These are phyloP conservation scores for Cryptosporidium felis DNA, from an alignment of 169 alveolate genomes.

Conservation along the genomic window DNA sequence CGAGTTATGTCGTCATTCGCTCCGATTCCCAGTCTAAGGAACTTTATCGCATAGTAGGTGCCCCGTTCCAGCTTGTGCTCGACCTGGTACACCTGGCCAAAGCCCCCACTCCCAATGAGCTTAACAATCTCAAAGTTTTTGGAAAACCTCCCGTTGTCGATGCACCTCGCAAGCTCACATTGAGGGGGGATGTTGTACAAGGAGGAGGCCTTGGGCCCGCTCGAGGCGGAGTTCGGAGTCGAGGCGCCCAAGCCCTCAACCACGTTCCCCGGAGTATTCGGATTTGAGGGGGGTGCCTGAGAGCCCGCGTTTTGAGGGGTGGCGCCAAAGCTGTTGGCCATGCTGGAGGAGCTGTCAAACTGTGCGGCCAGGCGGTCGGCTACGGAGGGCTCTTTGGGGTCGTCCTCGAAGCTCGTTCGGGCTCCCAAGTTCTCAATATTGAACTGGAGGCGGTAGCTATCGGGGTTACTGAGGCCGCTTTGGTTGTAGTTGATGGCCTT, in stretches of 20 bases:
- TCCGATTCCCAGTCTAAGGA: slow-evolving; percentile 81
- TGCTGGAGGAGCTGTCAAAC: background rate
- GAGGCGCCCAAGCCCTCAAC: background rate
- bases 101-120: slow-evolving; percentile 89
- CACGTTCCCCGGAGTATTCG: slow-evolving; percentile 6
- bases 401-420: slow-evolving; percentile 23
- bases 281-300: background rate
- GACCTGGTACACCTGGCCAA: slow-evolving; percentile 88
- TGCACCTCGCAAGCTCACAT: slow-evolving; percentile 56
- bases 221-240: slow-evolving; percentile 14
- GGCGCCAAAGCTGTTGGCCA: background rate
- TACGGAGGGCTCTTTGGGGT: background rate
- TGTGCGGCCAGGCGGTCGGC: background rate
- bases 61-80: slow-evolving; percentile 89
- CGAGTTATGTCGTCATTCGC: slow-evolving; percentile 84
- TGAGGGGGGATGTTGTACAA: slow-evolving; percentile 45
- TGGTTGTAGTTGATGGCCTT: slow-evolving; percentile 19
- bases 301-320: background rate
- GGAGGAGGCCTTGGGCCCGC: slow-evolving; percentile 51
- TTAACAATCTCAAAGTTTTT: slow-evolving; percentile 83
- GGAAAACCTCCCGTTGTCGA: slow-evolving; percentile 86
- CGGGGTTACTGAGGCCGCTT: background rate
- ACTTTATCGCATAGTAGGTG: slow-evolving; percentile 85
- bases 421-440: background rate
- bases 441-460: background rate